A percentile compares a stretch with the other conserved stretches of the same genome.
Evolutionary conservation across 1,139 yeast genomes (phyloP).

Genomic region (Taphrina deformans): DNA sequence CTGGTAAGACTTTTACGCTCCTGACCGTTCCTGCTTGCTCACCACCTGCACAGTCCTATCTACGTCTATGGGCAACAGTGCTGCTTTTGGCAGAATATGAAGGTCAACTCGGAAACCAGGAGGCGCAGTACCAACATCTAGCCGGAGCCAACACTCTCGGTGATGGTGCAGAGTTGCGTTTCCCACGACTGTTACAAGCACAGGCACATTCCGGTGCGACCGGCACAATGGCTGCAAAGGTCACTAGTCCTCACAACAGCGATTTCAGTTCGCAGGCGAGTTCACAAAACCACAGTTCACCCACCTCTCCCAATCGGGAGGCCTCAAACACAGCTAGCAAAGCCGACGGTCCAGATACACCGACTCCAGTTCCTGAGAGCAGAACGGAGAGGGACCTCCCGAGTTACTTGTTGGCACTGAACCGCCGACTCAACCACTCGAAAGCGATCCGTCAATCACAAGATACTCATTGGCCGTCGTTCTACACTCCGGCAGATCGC

Average conservation of each 20-base stretch:
- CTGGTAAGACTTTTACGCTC: not conserved
- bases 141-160: slow-evolving; percentile 26
- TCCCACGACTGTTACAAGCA: not conserved
- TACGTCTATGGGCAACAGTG: slow-evolving; percentile 19
- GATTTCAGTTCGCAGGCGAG: not conserved
- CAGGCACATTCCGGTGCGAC: not conserved
- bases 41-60: too few relatives aligned
- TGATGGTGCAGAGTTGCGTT: not conserved
- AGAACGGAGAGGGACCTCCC: slow-evolving; percentile 18
- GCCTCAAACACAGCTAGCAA: not conserved
- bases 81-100: slow-evolving; percentile 25
- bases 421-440: slow-evolving; percentile 12
- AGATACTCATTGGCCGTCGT: slow-evolving; percentile 13
- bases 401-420: slow-evolving; percentile 8
- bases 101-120: slow-evolving; percentile 11
- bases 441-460: slow-evolving; percentile 9
- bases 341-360: not conserved
- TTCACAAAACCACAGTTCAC: not conserved
- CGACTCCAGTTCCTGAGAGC: not conserved
- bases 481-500: slow-evolving; percentile 12
- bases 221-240: not conserved
- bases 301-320: not conserved
- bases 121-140: slow-evolving; percentile 9
- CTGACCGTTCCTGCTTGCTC: too few relatives aligned
- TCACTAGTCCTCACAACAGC: not conserved